Evolutionary conservation across 2,329 filamentous ascomycete genomes (phyloP), one percentile per base, ranked within the genome.

Genomic region (Fusarium sp.): DNA sequence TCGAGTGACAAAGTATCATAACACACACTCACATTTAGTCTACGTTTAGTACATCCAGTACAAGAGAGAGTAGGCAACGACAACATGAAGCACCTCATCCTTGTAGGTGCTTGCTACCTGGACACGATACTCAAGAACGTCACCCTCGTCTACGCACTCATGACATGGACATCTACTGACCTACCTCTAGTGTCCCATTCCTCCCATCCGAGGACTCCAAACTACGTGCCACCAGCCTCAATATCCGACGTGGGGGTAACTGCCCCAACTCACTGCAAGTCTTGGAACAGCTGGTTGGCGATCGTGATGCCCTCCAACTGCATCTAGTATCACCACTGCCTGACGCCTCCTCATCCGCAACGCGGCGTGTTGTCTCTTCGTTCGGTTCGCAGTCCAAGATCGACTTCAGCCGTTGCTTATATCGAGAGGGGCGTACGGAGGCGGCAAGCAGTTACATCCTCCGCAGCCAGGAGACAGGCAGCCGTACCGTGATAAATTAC

Each of bases 171-270:
- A 46, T 45, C 27, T 56, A 58, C 66, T 67, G 56, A 71, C 67
- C 46, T 48, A 54, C 52, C 47, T 64, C 68, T 75, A 92, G 88
- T 65, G 85, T 92, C 33, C 86, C 89, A 4, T 80, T 87, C 73
- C 93, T 88, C 74, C 91, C 91, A 2, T 77, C 78, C 8, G 91
- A 94, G 79, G 91, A 94, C 80, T 84, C 87, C 47, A 94, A 94
- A 77, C 82, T 92, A 40, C 88, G 91, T 32, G 90, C 91, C 19
- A 85, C 85, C 3, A 82, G 75, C 23, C 75, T 91, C 55, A 78
- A 81, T 35, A 83, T 84, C 43, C 86, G 91, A 30, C 85, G 90
- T 25, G 91, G 92, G 52, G 91, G 91, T 32, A 94, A 94, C 76
- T 88, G 89, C 65, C 85, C 88, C 23, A 94, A 94, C 75, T 86